Conservation (phyloP, 1,284 basidiomycete genomes). For the Cutaneotrichosporon sp. region DNA sequence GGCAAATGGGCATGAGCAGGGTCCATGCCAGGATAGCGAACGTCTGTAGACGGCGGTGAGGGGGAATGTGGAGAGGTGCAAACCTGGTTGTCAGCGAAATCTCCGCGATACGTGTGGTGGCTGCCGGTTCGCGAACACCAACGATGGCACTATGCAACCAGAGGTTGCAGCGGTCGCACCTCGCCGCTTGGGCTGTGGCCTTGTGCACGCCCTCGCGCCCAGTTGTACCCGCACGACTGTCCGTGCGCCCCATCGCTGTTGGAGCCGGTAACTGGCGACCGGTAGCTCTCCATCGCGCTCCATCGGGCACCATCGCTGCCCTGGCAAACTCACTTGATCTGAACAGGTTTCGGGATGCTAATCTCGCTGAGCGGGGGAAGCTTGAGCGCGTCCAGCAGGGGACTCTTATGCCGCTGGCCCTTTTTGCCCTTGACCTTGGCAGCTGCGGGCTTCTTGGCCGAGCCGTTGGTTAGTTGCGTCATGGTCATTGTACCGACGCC, state of each 20-base stretch:
- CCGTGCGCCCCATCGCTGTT: neutral
- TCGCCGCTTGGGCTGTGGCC: too few relatives aligned
- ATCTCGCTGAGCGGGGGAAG: conserved; percentile 25
- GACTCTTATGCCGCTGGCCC: conserved; percentile 11
- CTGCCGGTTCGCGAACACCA: too few relatives aligned
- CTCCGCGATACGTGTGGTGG: neutral
- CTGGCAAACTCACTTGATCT: conserved; percentile 27
- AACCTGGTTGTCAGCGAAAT: conserved; percentile 31
- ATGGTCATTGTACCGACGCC: neutral
- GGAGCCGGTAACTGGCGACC: neutral
- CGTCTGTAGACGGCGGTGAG: conserved; percentile 68
- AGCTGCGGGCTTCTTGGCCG: neutral
- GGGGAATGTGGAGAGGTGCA: conserved; percentile 47
- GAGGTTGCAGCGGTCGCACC: neutral
- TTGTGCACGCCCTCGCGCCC: neutral
- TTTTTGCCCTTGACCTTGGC: conserved; percentile 1
- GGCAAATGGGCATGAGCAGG: conserved; percentile 65
- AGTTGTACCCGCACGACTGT: conserved; percentile 57
- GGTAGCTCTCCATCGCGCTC: neutral
- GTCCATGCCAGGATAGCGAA: conserved; percentile 83
- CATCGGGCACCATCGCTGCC: neutral
- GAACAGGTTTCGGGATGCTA: conserved; percentile 22
- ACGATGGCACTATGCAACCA: neutral
- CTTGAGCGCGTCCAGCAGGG: conserved; percentile 20
- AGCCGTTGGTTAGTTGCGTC: neutral